A percentile compares a stretch with the other conserved stretches of the same genome.
Evolutionary conservation across 306 rosid species (phyloP).

Genomic region (Castanopsis chinensis): DNA sequence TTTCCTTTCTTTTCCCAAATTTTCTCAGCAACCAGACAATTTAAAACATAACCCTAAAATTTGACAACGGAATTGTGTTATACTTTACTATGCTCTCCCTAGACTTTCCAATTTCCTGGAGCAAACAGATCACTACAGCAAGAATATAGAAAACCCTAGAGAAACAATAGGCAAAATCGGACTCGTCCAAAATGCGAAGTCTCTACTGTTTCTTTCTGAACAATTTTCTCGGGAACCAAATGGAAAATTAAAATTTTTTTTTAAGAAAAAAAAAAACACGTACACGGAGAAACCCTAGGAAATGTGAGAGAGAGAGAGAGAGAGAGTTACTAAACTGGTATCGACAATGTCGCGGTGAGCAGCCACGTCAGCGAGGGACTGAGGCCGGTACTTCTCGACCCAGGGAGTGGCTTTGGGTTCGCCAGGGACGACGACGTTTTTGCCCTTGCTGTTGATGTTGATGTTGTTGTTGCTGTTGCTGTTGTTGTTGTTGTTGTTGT

Average conservation of each 20-base stretch:
- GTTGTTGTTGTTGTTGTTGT: slow-evolving; percentile 6
- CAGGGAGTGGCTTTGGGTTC: slow-evolving; percentile 58
- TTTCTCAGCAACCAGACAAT: neutral
- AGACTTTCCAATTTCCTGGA: neutral
- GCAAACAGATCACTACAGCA: neutral
- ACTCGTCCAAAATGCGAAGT: neutral
- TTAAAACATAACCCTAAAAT: neutral
- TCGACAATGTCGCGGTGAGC: slow-evolving; percentile 98
- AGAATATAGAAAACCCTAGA: neutral
- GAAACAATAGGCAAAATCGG: neutral
- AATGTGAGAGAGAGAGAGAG: neutral
- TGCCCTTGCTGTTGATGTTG: slow-evolving; percentile 36
- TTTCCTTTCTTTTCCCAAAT: neutral
- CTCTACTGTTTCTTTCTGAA: neutral
- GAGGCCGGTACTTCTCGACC: slow-evolving; percentile 97
- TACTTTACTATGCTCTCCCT: too few relatives aligned
- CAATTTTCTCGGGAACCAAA: slow-evolving; percentile 5
- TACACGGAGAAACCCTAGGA: slow-evolving; percentile 39
- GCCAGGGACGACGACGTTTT: slow-evolving; percentile 27
- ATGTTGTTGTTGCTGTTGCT: neutral
- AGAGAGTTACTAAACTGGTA: slow-evolving; percentile 47
- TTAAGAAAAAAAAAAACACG: neutral
- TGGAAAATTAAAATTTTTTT: neutral
- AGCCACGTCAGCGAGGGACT: slow-evolving; percentile 86
- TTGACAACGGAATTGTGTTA: neutral